Conservation (phyloP, 2,329 filamentous ascomycete species). For the Aspergillus viridinutans region DNA sequence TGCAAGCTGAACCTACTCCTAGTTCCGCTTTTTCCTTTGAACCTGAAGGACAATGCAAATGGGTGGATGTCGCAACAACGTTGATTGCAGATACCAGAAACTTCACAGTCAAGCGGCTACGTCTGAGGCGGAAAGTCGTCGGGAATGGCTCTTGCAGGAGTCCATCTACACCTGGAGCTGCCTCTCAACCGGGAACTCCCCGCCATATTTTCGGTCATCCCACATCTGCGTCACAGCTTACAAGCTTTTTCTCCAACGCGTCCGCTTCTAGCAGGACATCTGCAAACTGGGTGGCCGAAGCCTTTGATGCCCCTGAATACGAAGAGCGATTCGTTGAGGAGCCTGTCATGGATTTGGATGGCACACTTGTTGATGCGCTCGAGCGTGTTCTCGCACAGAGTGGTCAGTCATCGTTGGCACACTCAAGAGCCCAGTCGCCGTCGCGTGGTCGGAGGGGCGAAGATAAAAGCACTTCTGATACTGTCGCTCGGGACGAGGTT, state of each 20-base stretch:
- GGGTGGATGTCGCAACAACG: conserved; percentile 56
- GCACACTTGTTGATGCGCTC: conserved; percentile 54
- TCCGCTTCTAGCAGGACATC: conserved; percentile 23
- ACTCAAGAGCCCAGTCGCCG: conserved; percentile 40
- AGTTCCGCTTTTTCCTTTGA: conserved; percentile 32
- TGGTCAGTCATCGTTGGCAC: conserved; percentile 38
- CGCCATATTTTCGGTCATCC: conserved; percentile 22
- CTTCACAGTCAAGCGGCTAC: conserved; percentile 54
- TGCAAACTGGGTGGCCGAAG: conserved; percentile 12
- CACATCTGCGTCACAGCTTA: conserved; percentile 23
- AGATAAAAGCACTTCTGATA: conserved; percentile 20
- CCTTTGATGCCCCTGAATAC: conserved; percentile 27
- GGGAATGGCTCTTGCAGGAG: conserved; percentile 14
- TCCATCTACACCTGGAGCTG: conserved; percentile 17
- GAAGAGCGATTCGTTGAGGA: conserved; percentile 53
- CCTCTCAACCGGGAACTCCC: conserved; percentile 21
- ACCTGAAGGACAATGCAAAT: conserved; percentile 39
- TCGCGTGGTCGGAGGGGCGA: conserved; percentile 33
- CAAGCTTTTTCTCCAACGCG: conserved; percentile 22
- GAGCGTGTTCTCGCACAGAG: conserved; percentile 51
- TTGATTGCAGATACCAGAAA: conserved; percentile 53
- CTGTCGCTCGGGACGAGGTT: conserved; percentile 23
- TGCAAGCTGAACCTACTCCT: conserved; percentile 52
- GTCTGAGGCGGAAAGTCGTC: conserved; percentile 47
- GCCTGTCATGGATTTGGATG: conserved; percentile 54